Evolutionary conservation across 345 rosid genomes (phyloP), one percentile per base, ranked within the genome.

Genomic region (Camelina sativa): DNA sequence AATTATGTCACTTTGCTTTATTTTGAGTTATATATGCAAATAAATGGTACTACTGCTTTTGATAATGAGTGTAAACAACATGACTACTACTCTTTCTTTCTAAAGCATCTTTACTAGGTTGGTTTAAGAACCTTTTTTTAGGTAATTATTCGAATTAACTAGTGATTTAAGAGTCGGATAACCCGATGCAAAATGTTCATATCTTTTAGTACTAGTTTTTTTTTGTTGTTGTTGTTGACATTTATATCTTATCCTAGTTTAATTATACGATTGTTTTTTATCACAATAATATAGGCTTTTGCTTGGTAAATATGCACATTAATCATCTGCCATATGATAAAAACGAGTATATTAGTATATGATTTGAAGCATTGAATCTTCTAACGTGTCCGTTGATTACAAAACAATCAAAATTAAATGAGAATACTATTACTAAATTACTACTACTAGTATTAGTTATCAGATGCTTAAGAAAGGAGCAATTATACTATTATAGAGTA

Each of bases 321-420:
- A 47, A 20, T 60, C 67, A 34, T 35, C 16, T 58, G 34, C 11
- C 12, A 35, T 35, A 25, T 55, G 5, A 71, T 35, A 23, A 22
- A 34, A 20, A 35, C 25, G 3, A 51, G 54, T 52, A 48, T 52
- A 48, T 22, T 7, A 43, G 41, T 62, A 4, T 25, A n/a, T n/a
- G 16, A 3, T 25, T 4, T 62, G 17, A 30, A 62, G 6, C 11
- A 32, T 43, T 54, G 12, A 38, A 38, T 38, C 69, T 65, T 55
- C 38, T 73, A 55, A 37, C 30, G 30, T 55, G 47, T 10, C 2
- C 38, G 34, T 73, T 73, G 65, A 34, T 56, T 56, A 22, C 4
- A 17, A 46, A 64, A 34, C 56, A 41, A 53, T 63, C 47, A 73
- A 62, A 62, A 72, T 62, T 51, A 62, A 46, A 22, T 60, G 67